phyloP scores from a whole-genome alignment of 2,329 filamentous ascomycete genomes.

The Pseudonectria foliicola region DNA sequence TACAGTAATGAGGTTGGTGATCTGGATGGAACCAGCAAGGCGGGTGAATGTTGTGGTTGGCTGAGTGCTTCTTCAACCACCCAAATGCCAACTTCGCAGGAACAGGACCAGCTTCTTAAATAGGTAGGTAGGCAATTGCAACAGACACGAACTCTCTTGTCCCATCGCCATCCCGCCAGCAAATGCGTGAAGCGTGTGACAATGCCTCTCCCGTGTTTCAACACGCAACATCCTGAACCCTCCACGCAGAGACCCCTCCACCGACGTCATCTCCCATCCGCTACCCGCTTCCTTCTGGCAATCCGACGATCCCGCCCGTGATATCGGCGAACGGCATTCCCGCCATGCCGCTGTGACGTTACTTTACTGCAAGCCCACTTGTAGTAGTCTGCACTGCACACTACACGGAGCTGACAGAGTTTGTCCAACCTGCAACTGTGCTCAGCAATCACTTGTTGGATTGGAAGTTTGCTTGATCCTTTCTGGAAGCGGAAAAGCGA shows the following conservation, averaged over 20 bases:
- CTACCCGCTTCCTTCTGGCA: too few species aligned
- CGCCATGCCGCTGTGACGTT: too few species aligned
- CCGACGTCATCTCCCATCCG: conserved; percentile 1
- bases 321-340: too few species aligned
- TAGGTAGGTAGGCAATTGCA: background rate
- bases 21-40: conserved; percentile 9
- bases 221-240: too few species aligned
- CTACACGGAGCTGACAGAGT: too few species aligned
- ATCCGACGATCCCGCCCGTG: too few species aligned
- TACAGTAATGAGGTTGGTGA: conserved; percentile 3
- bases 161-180: background rate
- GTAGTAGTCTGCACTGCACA: too few species aligned
- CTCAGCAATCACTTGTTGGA: too few species aligned
- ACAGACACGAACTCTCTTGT: background rate
- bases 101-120: background rate
- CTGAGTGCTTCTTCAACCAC: background rate
- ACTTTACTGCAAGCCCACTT: too few species aligned
- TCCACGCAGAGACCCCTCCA: background rate
- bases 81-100: background rate
- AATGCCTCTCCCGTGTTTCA: background rate
- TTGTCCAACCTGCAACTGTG: too few species aligned
- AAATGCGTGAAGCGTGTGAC: background rate
- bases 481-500: too few species aligned
- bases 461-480: too few species aligned
- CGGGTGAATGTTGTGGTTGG: background rate